Evolutionary conservation across 129 eudicot genomes (phyloP), one percentile per base, ranked within the genome.

Genomic region (Arctium minus): DNA sequence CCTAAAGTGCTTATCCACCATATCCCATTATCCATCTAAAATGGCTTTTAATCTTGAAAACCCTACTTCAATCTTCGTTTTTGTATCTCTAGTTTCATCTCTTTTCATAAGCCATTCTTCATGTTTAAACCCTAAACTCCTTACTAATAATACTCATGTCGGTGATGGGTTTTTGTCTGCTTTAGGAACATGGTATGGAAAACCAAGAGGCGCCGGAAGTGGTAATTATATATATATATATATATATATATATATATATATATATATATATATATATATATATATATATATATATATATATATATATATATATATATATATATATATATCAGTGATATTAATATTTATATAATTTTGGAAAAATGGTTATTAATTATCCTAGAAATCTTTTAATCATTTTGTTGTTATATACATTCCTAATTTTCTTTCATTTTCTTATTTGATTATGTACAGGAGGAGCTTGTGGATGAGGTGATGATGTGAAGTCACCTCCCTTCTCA

Each of bases 171-270:
- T 79, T 31, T 67, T 73, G 31, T 70, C 85, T 0, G 80, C 75
- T 65, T 65, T 82, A 32, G 85, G 76, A 30, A 82, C 85, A 12
- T 82, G 85, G 85, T 82, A 82, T 46, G 85, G 81, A 32, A 4
- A 3, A 30, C 56, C 81, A 0, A 9, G 4, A 0, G 85, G 85
- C 12, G 12, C 85, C 0, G 81, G 85, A 68, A 75, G 81, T 46
- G 81, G 80, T 82, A 72, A 17, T 32, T 53, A 13, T 3, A 53
- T 53, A 53, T 53, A 40, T 32, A n/a, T n/a, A n/a, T n/a, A n/a
- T n/a, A n/a, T n/a, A n/a, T n/a, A n/a, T n/a, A n/a, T n/a, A n/a
- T n/a, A n/a, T n/a, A n/a, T n/a, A n/a, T n/a, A n/a, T n/a, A n/a
- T n/a, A n/a, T n/a, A n/a, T n/a, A n/a, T n/a, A n/a, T n/a, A n/a